A percentile compares a stretch with the other conserved stretches of the same genome.
These are phyloP conservation scores for Recurvomyces mirabilis DNA, from an alignment of 495 filamentous ascomycete genomes.

Conservation along the genomic window DNA sequence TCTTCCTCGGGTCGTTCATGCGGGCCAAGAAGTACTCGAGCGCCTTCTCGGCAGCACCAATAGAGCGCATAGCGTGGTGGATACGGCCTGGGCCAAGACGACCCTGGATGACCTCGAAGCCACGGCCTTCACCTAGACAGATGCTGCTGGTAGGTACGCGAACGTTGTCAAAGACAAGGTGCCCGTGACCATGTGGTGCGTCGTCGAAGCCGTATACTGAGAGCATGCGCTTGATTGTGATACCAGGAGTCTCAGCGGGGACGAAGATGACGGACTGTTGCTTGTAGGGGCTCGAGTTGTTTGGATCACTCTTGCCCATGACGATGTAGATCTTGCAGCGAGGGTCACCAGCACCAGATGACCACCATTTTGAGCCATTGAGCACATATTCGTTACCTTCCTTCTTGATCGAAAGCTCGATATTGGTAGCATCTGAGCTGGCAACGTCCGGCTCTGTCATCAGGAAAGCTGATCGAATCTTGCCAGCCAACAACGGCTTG, in stretches of 20 bases:
- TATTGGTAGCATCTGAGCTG: constrained; percentile 35
- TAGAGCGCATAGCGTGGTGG: constrained; percentile 35
- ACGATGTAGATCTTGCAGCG: constrained; percentile 36
- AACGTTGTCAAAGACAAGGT: constrained; percentile 35
- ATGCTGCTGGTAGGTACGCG: constrained; percentile 32
- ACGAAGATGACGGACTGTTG: constrained; percentile 37
- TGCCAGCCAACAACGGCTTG: constrained; percentile 31
- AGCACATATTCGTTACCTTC: constrained; percentile 33
- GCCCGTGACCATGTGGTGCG: constrained; percentile 36
- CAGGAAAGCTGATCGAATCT: constrained; percentile 36
- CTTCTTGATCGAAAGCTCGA: constrained; percentile 27
- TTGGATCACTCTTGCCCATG: constrained; percentile 34
- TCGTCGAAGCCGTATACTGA: constrained; percentile 37
- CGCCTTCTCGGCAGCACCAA: constrained; percentile 35
- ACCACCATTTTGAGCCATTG: constrained; percentile 37
- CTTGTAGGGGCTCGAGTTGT: constrained; percentile 29
- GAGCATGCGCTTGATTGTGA: constrained; percentile 37
- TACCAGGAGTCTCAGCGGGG: constrained; percentile 30
- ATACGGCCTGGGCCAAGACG: constrained; percentile 36
- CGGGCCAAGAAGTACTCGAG: constrained; percentile 34
- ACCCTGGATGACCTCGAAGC: constrained; percentile 38
- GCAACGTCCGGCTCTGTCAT: constrained; percentile 38
- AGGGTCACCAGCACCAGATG: constrained; percentile 32
- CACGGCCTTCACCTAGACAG: constrained; percentile 32
- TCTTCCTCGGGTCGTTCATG: constrained; percentile 33